phyloP scores from a whole-genome alignment of 1,284 basidiomycete genomes.

The Sphaerobolus stellatus region DNA sequence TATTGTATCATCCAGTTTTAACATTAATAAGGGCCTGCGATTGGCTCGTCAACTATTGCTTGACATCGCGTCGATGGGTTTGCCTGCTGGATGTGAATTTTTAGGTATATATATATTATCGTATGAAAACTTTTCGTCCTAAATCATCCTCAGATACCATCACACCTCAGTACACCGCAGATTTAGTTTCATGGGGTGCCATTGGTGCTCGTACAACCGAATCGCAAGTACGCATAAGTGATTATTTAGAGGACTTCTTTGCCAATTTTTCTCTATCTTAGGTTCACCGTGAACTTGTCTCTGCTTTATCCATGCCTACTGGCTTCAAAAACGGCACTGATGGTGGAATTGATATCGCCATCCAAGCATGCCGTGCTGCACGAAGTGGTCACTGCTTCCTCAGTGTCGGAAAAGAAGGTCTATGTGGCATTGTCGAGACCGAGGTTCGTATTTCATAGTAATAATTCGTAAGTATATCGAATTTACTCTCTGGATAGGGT shows the following conservation, averaged over 20 bases:
- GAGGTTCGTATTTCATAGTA: constrained; percentile 45
- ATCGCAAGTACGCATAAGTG: constrained; percentile 41
- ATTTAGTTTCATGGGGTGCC: constrained; percentile 95
- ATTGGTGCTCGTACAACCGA: constrained; percentile 97
- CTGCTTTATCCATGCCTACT: constrained; percentile 87
- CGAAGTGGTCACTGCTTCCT: constrained; percentile 88
- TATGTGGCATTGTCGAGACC: constrained; percentile 91
- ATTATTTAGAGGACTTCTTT: not conserved
- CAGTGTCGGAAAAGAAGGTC: constrained; percentile 88
- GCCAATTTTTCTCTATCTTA: constrained; percentile 35
- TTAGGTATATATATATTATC: constrained; percentile 43
- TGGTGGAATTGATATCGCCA: constrained; percentile 77
- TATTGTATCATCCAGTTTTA: constrained; percentile 53
- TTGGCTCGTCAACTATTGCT: constrained; percentile 86
- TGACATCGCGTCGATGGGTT: constrained; percentile 81
- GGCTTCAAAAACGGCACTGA: constrained; percentile 80
- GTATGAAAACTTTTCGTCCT: constrained; percentile 30
- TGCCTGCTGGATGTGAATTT: constrained; percentile 88
- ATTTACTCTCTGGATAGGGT: constrained; percentile 49
- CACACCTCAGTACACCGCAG: constrained; percentile 92
- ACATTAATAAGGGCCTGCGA: constrained; percentile 97
- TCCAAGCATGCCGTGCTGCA: constrained; percentile 91
- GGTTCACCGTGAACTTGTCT: constrained; percentile 86
- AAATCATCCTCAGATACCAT: constrained; percentile 63
- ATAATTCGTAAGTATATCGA: constrained; percentile 5